These are phyloP conservation scores for Taphrina pruni DNA, from an alignment of 1,139 yeast species.

Conservation along the genomic window DNA sequence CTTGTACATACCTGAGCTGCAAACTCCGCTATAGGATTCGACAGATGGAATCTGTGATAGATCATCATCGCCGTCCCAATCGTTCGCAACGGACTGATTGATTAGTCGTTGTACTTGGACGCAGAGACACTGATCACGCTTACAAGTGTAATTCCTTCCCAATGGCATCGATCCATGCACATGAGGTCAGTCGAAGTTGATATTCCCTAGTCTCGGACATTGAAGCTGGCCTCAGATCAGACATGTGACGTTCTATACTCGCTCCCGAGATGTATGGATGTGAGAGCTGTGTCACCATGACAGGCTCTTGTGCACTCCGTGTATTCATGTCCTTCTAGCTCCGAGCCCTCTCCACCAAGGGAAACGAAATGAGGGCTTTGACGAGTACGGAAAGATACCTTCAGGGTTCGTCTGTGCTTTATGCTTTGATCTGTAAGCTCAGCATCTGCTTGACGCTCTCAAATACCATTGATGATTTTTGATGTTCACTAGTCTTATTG, in stretches of 20 bases:
- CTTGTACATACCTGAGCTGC: conserved; percentile 51
- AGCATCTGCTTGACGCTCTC: too few species aligned
- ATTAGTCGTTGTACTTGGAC: neutral
- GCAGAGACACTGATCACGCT: neutral
- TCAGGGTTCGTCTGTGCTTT: too few species aligned
- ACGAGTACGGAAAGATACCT: too few species aligned
- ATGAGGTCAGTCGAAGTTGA: conserved; percentile 38
- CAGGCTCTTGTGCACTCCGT: neutral
- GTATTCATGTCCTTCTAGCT: neutral
- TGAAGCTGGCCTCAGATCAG: conserved; percentile 16
- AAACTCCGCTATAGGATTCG: conserved; percentile 46
- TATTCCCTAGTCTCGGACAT: conserved; percentile 39
- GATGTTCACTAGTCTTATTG: too few species aligned
- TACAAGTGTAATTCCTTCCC: conserved; percentile 37
- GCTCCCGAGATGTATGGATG: conserved; percentile 39
- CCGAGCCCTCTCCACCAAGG: neutral
- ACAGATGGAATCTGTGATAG: conserved; percentile 70
- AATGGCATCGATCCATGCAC: conserved; percentile 40
- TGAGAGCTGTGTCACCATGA: conserved; percentile 39
- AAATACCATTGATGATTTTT: too few species aligned
- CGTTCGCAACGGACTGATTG: conserved; percentile 50
- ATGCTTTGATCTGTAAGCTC: too few species aligned
- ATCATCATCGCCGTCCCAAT: conserved; percentile 57
- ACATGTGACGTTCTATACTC: conserved; percentile 18
- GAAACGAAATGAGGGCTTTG: too few species aligned